These are phyloP conservation scores for Glycine latifolia DNA, from an alignment of 306 rosid species.

Conservation along the genomic window DNA sequence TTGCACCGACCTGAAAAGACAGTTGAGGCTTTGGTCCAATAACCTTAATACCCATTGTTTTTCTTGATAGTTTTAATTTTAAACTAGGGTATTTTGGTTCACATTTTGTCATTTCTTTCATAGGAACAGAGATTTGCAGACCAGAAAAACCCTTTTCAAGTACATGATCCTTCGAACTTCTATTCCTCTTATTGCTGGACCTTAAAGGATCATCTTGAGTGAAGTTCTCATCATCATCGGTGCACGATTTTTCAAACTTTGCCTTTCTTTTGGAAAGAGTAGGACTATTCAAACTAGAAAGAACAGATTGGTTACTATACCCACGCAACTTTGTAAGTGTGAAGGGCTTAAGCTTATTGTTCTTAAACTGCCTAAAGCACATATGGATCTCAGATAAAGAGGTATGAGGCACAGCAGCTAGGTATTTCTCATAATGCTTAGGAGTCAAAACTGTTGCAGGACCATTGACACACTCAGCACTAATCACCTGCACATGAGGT, in stretches of 20 bases:
- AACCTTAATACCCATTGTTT: conserved; percentile 53
- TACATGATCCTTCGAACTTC: conserved; percentile 52
- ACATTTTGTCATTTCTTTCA: conserved; percentile 46
- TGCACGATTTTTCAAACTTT: conserved; percentile 43
- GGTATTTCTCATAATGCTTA: conserved; percentile 73
- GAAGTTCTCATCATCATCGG: conserved; percentile 58
- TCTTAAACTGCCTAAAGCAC: conserved; percentile 75
- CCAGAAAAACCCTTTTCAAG: conserved; percentile 52
- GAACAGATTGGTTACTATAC: conserved; percentile 69
- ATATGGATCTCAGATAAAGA: conserved; percentile 62
- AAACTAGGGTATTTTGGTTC: conserved; percentile 63
- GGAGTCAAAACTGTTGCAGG: conserved; percentile 83
- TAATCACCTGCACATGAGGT: conserved; percentile 83
- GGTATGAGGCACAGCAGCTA: conserved; percentile 45
- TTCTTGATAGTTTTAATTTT: conserved; percentile 65
- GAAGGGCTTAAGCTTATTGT: conserved; percentile 71
- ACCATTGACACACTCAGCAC: conserved; percentile 81
- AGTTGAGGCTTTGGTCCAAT: conserved; percentile 47
- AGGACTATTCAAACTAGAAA: conserved; percentile 57
- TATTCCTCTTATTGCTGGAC: conserved; percentile 56
- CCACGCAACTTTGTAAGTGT: conserved; percentile 72
- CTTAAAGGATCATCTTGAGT: conserved; percentile 53
- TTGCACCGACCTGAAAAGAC: conserved; percentile 62
- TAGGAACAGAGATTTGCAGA: conserved; percentile 42
- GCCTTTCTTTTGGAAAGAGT: conserved; percentile 53